Conservation (phyloP, 2,329 filamentous ascomycete genomes). For the Penicillium sp. region DNA sequence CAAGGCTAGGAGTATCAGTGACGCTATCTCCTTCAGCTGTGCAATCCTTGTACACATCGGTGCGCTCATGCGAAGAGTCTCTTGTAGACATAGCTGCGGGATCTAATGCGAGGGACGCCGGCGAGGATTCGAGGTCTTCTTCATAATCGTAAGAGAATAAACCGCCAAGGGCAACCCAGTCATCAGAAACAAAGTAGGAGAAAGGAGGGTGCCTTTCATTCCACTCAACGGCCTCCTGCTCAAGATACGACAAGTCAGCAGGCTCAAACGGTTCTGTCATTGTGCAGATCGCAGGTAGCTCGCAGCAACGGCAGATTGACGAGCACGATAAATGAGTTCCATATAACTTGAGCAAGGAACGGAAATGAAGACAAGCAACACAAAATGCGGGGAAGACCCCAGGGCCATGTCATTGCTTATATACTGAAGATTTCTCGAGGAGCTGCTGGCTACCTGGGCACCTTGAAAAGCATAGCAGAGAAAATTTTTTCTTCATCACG, state of each 20-base stretch:
- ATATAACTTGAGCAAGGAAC: background rate
- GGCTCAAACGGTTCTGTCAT: background rate
- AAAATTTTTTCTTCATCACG: background rate
- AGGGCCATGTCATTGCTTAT: slow-evolving; percentile 1
- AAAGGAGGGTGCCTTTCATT: background rate
- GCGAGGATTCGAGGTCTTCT: background rate
- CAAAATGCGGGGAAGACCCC: background rate
- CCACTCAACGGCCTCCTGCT: background rate
- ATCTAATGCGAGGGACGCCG: background rate
- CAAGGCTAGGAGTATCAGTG: background rate
- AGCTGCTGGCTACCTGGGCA: background rate
- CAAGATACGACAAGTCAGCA: background rate
- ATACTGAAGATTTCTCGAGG: background rate
- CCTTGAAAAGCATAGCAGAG: background rate
- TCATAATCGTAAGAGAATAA: background rate
- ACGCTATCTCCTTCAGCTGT: background rate
- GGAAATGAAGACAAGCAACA: background rate
- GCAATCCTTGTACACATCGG: background rate
- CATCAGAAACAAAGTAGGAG: background rate
- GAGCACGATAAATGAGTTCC: background rate
- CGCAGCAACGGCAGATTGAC: background rate
- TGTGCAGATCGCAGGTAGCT: background rate
- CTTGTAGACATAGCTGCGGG: background rate
- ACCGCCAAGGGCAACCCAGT: background rate
- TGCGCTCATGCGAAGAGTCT: background rate